Evolutionary conservation across 2,329 filamentous ascomycete species (phyloP).

Genomic region (Ophiocordyceps camponoti-floridani): DNA sequence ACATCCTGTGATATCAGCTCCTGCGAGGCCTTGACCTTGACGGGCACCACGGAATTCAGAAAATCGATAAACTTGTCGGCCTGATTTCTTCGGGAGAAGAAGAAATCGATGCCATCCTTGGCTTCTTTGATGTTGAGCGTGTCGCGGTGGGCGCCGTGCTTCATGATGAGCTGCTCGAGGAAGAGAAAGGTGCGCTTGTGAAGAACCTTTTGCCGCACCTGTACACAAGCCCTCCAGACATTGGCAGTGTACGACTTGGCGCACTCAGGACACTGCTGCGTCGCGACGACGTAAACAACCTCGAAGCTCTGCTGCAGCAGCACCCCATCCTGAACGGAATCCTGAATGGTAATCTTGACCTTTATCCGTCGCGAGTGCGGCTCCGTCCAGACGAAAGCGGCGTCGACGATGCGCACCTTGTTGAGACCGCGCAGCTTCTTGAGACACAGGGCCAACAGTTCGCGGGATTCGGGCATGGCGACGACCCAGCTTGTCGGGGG

Average conservation of each 20-base stretch:
- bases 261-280: conserved; percentile 89
- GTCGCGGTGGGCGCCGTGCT: conserved; percentile 78
- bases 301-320: conserved; percentile 86
- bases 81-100: conserved; percentile 75
- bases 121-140: conserved; percentile 98
- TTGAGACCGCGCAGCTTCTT: conserved; percentile 71
- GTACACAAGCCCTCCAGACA: conserved; percentile 83
- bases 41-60: conserved; percentile 62
- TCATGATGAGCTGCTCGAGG: conserved; percentile 88
- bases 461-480: conserved; percentile 72
- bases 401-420: conserved; percentile 89
- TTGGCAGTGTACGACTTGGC: conserved; percentile 93
- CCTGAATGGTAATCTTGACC: conserved; percentile 88
- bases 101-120: conserved; percentile 92
- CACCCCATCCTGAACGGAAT: conserved; percentile 42
- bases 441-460: conserved; percentile 80
- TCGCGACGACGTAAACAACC: conserved; percentile 77
- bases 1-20: conserved; percentile 87
- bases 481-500: conserved; percentile 77
- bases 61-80: conserved; percentile 90
- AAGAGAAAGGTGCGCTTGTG: conserved; percentile 64
- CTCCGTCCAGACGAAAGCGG: conserved; percentile 95
- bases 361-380: conserved; percentile 85
- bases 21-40: conserved; percentile 56
- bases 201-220: conserved; percentile 90